A percentile compares a stretch with the other conserved stretches of the same genome.
phyloP scores from a whole-genome alignment of 306 rosid genomes.

The Rosa multiflora region DNA sequence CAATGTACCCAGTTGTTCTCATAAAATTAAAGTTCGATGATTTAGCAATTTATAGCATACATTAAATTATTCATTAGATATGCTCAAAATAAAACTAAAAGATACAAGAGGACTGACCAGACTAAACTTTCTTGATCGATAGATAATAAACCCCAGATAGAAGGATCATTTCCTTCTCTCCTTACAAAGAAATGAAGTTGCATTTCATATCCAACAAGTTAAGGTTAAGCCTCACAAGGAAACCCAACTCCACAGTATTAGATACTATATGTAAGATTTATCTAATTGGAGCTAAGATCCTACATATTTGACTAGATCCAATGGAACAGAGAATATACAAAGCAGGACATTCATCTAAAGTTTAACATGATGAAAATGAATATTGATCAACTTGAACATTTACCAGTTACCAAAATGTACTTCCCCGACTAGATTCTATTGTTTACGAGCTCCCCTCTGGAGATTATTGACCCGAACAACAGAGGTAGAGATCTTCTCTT shows the following conservation, averaged over 20 bases:
- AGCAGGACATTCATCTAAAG: slow-evolving; percentile 23
- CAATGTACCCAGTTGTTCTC: background rate
- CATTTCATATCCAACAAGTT: slow-evolving; percentile 9
- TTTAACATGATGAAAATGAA: slow-evolving; percentile 32
- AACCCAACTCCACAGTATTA: slow-evolving; percentile 11
- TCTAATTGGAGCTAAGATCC: slow-evolving; percentile 19
- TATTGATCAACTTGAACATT: slow-evolving; percentile 34
- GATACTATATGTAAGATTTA: slow-evolving; percentile 12
- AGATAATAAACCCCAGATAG: background rate
- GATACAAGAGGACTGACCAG: background rate
- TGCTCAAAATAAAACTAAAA: background rate
- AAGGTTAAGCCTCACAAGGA: slow-evolving; percentile 3
- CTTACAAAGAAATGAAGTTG: slow-evolving; percentile 14
- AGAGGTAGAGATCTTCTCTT: slow-evolving; percentile 18
- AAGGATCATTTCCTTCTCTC: slow-evolving; percentile 2
- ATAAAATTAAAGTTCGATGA: background rate
- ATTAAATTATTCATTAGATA: background rate
- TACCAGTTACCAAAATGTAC: slow-evolving; percentile 41
- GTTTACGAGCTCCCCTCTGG: slow-evolving; percentile 33
- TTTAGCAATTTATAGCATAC: background rate
- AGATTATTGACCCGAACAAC: slow-evolving; percentile 26
- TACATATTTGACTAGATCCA: slow-evolving; percentile 8
- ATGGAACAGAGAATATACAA: slow-evolving; percentile 29
- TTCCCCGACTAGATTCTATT: slow-evolving; percentile 32
- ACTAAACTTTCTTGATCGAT: background rate